Evolutionary conservation across 2,329 filamentous ascomycete species (phyloP).

Genomic region (Pezicula neosporulosa): DNA sequence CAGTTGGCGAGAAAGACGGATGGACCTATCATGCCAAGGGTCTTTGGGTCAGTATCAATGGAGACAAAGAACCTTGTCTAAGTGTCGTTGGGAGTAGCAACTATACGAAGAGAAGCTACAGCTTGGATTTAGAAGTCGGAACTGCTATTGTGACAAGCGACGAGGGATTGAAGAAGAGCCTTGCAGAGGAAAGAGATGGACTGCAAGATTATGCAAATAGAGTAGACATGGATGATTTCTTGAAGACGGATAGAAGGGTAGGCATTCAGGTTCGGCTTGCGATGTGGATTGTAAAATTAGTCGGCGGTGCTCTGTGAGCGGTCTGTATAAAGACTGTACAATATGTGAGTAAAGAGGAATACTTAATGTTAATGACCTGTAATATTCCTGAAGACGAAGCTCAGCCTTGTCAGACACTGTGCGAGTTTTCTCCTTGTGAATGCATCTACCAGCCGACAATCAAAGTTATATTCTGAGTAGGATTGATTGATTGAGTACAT

Average conservation of each 20-base stretch:
- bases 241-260: conserved; percentile 77
- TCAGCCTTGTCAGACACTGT: too few relatives aligned
- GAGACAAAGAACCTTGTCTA: conserved; percentile 64
- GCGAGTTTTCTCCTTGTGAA: too few relatives aligned
- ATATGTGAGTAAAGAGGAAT: too few relatives aligned
- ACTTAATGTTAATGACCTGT: too few relatives aligned
- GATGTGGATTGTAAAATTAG: conserved; percentile 87
- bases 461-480: too few relatives aligned
- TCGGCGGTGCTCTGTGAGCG: conserved; percentile 78
- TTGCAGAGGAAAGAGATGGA: conserved; percentile 80
- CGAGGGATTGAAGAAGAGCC: conserved; percentile 61
- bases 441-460: too few relatives aligned
- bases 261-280: conserved; percentile 80
- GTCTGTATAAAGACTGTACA: background rate
- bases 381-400: background rate
- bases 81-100: conserved; percentile 90
- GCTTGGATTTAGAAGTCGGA: conserved; percentile 86
- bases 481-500: too few relatives aligned
- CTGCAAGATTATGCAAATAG: conserved; percentile 69
- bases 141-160: conserved; percentile 82
- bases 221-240: conserved; percentile 75
- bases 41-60: conserved; percentile 78
- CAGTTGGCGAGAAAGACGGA: conserved; percentile 73
- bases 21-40: conserved; percentile 99
- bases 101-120: conserved; percentile 92